Evolutionary conservation across 1,139 yeast genomes (phyloP), one percentile per base, ranked within the genome.

Genomic region (Meyerozyma elateridarum): DNA sequence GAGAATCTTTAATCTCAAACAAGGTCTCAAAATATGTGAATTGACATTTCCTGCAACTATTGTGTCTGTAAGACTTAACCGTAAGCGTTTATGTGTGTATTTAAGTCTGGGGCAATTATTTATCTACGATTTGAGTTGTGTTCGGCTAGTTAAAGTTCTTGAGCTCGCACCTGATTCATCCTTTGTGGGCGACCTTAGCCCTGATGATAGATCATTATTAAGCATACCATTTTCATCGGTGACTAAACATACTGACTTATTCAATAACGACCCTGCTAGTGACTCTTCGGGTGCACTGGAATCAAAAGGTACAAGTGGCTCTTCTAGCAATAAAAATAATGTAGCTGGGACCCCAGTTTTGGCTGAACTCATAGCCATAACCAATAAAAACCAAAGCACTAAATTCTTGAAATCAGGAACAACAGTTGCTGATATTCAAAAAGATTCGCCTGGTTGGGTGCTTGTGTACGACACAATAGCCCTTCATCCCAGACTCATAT

Each of bases 71-170:
- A 73, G 74, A 40, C 67, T 83, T 61, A 83, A 82, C 52, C 60
- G 88, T 28, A 79, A 78, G 44, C 53, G 89, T 31, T 55, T 83
- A 39, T 65, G 81, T 30, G 84, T 81, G 14, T 61, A 79, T 9
- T 54, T 82, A 31, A 73, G 76, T 38, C 46, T 55, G 22, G 85
- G 81, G 31, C 83, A 81, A 41, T 73, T 83, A 8, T 79, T 76
- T 47, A 66, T 82, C 16, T 83, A 83, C 50, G 91, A 83, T 51
- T 73, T 83, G 41, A 77, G 83, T 41, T 80, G 84, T 46, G 80
- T 83, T 63, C 69, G 81, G 41, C 61, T 81, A 16, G 51, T 81
- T 20, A 83, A 79, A 48, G 77, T 83, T 1, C 66, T 82, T 32
- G 85, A 76, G 34, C 59, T 70, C 3, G 63, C 67, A 4, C 51